phyloP scores from a whole-genome alignment of 2,329 filamentous ascomycete species.

The Cordyceps pruinosa region DNA sequence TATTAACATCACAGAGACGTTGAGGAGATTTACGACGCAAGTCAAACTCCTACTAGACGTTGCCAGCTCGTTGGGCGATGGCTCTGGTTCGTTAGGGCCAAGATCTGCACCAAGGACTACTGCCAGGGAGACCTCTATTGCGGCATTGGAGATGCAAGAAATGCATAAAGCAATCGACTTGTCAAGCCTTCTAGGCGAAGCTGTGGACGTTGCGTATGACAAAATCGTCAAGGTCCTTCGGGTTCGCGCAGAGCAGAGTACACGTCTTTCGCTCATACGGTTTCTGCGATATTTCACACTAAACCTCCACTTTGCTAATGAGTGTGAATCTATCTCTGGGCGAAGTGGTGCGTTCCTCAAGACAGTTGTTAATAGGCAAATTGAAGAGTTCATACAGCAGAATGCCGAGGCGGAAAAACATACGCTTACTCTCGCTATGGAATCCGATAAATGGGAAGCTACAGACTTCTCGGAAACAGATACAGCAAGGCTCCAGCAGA shows the following conservation, averaged over 20 bases:
- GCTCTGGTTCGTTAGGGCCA: neutral
- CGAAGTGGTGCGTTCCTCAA: constrained; percentile 69
- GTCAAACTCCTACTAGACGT: constrained; percentile 83
- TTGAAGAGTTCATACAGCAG: neutral
- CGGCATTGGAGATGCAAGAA: neutral
- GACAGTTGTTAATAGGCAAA: constrained; percentile 57
- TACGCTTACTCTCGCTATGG: neutral
- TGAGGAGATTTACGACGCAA: constrained; percentile 79
- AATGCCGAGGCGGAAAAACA: neutral
- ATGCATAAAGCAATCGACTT: neutral
- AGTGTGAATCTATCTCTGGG: constrained; percentile 79
- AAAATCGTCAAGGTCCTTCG: constrained; percentile 68
- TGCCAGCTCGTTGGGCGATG: constrained; percentile 55
- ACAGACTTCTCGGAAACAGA: neutral
- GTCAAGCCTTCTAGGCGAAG: constrained; percentile 45
- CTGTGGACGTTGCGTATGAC: constrained; percentile 74
- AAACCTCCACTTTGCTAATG: constrained; percentile 38
- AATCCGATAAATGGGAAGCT: neutral
- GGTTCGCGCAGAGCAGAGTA: constrained; percentile 67
- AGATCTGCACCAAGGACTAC: too few species aligned
- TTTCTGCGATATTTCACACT: neutral
- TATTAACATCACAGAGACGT: constrained; percentile 76
- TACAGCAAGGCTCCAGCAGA: neutral
- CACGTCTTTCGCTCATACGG: constrained; percentile 63
- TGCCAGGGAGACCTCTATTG: neutral